Conservation (phyloP, 2,329 filamentous ascomycete species). For the Monosporascus sp. region DNA sequence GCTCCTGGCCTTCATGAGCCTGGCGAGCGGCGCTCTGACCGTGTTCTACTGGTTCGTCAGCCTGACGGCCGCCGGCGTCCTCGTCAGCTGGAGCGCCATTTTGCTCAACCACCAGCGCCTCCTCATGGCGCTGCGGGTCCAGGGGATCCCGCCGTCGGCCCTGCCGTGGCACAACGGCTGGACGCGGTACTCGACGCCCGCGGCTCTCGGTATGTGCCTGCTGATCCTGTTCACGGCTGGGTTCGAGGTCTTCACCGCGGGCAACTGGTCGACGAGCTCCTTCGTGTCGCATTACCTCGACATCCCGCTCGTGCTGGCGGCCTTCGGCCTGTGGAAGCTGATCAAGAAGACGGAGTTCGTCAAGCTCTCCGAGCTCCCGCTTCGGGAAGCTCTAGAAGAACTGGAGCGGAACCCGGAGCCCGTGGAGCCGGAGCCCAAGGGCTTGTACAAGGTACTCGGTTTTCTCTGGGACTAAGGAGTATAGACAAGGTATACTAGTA, state of each 20-base stretch:
- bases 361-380: constrained; percentile 44
- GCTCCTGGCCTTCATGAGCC: constrained; percentile 52
- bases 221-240: constrained; percentile 66
- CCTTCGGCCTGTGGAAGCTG: constrained; percentile 61
- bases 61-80: constrained; percentile 55
- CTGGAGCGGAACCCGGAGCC: constrained; percentile 23
- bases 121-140: constrained; percentile 46
- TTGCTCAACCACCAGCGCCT: constrained; percentile 56
- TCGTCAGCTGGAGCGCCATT: constrained; percentile 59
- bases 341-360: constrained; percentile 56
- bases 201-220: constrained; percentile 53
- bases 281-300: constrained; percentile 61
- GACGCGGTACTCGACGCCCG: constrained; percentile 52
- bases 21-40: constrained; percentile 52
- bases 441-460: background rate
- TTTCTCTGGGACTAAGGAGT: background rate
- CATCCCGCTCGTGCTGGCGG: constrained; percentile 51
- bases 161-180: constrained; percentile 61
- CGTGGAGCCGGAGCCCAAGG: background rate
- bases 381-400: constrained; percentile 47
- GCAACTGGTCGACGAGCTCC: constrained; percentile 50
- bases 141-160: constrained; percentile 43
- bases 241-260: constrained; percentile 56
- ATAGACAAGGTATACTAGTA: background rate
- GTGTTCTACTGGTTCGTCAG: constrained; percentile 63